Conservation (phyloP, 371 early-diverging fungal species). For the Parasitella parasitica region DNA sequence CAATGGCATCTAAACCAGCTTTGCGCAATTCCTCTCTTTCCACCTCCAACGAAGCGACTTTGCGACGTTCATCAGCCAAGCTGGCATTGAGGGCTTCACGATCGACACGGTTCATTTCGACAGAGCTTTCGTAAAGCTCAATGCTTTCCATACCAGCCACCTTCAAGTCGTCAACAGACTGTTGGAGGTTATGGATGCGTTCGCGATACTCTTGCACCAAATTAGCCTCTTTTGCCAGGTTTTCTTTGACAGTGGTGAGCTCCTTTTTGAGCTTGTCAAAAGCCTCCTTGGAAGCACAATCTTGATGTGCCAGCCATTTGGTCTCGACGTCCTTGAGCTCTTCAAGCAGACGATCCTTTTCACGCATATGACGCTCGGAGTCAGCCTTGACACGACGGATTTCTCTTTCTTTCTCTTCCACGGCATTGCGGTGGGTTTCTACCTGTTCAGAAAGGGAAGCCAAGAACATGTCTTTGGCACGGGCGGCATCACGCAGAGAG, state of each 20-base stretch:
- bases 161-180: constrained; percentile 48
- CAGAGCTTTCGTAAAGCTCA: constrained; percentile 53
- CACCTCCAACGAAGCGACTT: constrained; percentile 13
- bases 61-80: constrained; percentile 44
- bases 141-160: constrained; percentile 56
- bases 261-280: constrained; percentile 42
- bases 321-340: constrained; percentile 42
- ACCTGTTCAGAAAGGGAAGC: constrained; percentile 48
- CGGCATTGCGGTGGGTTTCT: constrained; percentile 42
- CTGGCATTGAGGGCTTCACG: constrained; percentile 48
- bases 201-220: constrained; percentile 30
- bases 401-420: constrained; percentile 52
- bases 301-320: constrained; percentile 39
- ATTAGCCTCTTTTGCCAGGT: constrained; percentile 20
- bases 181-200: constrained; percentile 32
- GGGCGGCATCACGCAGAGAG: constrained; percentile 45
- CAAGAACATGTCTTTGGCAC: constrained; percentile 53
- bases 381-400: constrained; percentile 44
- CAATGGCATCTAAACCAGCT: constrained; percentile 24
- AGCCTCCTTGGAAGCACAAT: constrained; percentile 33
- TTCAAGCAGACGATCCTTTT: constrained; percentile 38
- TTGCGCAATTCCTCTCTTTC: constrained; percentile 26
- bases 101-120: constrained; percentile 48
- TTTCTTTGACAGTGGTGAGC: constrained; percentile 29
- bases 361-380: constrained; percentile 39